Evolutionary conservation across 2,329 filamentous ascomycete species (phyloP).

Genomic region (Periconia digitata): DNA sequence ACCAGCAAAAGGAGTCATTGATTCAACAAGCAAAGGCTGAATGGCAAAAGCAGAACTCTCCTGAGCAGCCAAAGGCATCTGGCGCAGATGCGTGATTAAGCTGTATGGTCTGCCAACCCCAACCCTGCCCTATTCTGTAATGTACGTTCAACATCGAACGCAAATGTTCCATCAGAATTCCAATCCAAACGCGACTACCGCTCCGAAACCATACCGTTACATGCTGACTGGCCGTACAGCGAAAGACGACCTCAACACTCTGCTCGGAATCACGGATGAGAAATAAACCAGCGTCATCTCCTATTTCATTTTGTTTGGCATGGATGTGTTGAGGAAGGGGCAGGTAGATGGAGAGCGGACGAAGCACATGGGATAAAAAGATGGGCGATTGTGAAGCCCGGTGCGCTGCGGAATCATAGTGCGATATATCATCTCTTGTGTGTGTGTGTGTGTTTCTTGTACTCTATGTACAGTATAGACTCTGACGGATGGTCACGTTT

Average conservation of each 20-base stretch:
- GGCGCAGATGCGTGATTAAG: constrained; percentile 29
- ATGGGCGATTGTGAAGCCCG: constrained; percentile 15
- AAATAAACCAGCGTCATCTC: constrained; percentile 28
- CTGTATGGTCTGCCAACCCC: neutral
- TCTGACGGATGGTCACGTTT: constrained; percentile 34
- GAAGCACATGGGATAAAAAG: constrained; percentile 14
- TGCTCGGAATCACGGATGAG: constrained; percentile 41
- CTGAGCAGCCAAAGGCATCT: constrained; percentile 32
- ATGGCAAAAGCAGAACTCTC: constrained; percentile 73
- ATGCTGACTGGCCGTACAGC: constrained; percentile 46
- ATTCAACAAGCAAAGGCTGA: constrained; percentile 92
- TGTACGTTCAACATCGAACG: neutral
- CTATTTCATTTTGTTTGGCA: constrained; percentile 21
- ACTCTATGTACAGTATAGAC: constrained; percentile 48
- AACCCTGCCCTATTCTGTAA: neutral
- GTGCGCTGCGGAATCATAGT: constrained; percentile 16
- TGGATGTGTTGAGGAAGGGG: constrained; percentile 14
- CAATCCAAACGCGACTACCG: neutral
- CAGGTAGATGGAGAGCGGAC: constrained; percentile 15
- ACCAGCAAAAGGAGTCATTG: constrained; percentile 85
- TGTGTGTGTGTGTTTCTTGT: constrained; percentile 44
- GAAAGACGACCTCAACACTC: constrained; percentile 73
- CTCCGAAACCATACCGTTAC: neutral
- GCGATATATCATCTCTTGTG: constrained; percentile 34
- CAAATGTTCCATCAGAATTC: neutral